These are phyloP conservation scores for Blastobotrys terrestris DNA, from an alignment of 805 yeast genomes.

Conservation along the genomic window DNA sequence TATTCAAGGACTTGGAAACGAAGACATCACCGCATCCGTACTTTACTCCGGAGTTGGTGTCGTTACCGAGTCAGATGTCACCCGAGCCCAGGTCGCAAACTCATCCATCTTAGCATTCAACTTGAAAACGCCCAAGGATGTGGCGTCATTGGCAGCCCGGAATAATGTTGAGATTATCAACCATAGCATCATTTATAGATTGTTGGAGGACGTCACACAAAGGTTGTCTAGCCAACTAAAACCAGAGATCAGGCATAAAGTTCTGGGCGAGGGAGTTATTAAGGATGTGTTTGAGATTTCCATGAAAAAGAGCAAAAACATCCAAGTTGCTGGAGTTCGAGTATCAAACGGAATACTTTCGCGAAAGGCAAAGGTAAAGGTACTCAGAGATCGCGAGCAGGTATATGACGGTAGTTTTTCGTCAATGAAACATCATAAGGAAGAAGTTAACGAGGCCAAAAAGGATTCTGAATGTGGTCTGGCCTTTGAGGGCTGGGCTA, in stretches of 20 bases:
- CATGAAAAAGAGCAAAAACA: constrained; percentile 41
- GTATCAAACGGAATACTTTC: constrained; percentile 63
- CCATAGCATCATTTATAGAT: constrained; percentile 78
- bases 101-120: constrained; percentile 80
- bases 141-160: constrained; percentile 50
- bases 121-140: constrained; percentile 58
- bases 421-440: constrained; percentile 75
- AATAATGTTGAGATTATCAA: constrained; percentile 52
- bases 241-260: constrained; percentile 62
- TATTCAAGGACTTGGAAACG: constrained; percentile 76
- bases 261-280: constrained; percentile 59
- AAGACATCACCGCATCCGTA: constrained; percentile 67
- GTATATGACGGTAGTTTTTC: constrained; percentile 55
- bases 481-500: constrained; percentile 58
- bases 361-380: constrained; percentile 52
- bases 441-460: constrained; percentile 66
- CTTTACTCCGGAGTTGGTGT: constrained; percentile 73
- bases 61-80: constrained; percentile 60
- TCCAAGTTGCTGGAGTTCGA: constrained; percentile 82
- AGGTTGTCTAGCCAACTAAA: constrained; percentile 53
- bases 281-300: constrained; percentile 68
- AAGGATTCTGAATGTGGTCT: constrained; percentile 93
- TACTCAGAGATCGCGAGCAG: constrained; percentile 46
- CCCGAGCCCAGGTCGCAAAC: constrained; percentile 59
- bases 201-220: constrained; percentile 76